A percentile compares a stretch with the other conserved stretches of the same genome.
These are phyloP conservation scores for Podospora appendiculata DNA, from an alignment of 495 filamentous ascomycete species.

Conservation along the genomic window DNA sequence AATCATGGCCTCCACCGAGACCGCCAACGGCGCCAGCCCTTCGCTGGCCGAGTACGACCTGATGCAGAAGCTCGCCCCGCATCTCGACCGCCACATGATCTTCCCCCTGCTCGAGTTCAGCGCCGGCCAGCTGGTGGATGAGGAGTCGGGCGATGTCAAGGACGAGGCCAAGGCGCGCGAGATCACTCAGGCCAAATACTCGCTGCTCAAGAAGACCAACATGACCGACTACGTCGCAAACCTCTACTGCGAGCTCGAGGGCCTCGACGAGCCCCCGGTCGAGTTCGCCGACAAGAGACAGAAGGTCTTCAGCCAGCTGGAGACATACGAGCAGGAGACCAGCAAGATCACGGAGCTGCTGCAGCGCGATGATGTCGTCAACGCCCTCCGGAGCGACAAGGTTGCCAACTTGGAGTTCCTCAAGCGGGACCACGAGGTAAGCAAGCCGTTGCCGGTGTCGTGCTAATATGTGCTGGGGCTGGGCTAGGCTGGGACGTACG, in stretches of 20 bases:
- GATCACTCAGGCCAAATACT: slow-evolving; percentile 76
- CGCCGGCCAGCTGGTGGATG: slow-evolving; percentile 43
- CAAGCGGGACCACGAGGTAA: slow-evolving; percentile 83
- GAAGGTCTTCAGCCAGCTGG: slow-evolving; percentile 73
- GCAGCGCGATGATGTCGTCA: slow-evolving; percentile 77
- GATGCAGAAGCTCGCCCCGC: slow-evolving; percentile 77
- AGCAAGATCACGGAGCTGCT: slow-evolving; percentile 77
- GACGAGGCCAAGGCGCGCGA: slow-evolving; percentile 54
- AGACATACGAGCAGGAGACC: slow-evolving; percentile 76
- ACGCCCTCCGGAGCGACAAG: slow-evolving; percentile 87
- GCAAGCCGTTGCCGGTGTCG: slow-evolving; percentile 4
- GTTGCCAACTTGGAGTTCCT: slow-evolving; percentile 92
- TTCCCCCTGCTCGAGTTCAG: slow-evolving; percentile 88
- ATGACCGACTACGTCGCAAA: slow-evolving; percentile 96
- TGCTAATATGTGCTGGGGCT: too few species aligned
- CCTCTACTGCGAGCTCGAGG: slow-evolving; percentile 78
- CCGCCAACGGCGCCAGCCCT: slow-evolving; percentile 38
- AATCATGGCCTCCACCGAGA: slow-evolving; percentile 32
- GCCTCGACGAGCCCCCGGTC: slow-evolving; percentile 65
- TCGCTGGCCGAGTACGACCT: slow-evolving; percentile 63
- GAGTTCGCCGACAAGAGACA: slow-evolving; percentile 85
- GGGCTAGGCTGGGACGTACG: too few species aligned
- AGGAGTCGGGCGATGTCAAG: slow-evolving; percentile 45
- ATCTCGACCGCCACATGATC: slow-evolving; percentile 93
- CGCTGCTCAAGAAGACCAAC: slow-evolving; percentile 89